Conservation (phyloP, 2,329 filamentous ascomycete genomes). For the Ophiocordyceps camponoti-floridani region DNA sequence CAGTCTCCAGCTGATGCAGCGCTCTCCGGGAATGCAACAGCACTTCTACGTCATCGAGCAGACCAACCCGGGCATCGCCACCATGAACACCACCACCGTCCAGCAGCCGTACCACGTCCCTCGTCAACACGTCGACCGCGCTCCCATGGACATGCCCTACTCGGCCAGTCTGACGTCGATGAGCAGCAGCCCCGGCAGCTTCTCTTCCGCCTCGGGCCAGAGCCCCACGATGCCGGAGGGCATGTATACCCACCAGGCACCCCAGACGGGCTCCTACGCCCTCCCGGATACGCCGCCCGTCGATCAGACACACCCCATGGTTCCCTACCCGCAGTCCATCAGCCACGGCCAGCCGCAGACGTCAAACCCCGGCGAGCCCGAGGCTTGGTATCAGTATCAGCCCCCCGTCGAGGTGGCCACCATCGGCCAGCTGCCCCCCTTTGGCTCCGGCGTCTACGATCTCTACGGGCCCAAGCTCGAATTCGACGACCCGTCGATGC, state of each 20-base stretch:
- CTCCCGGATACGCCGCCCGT: slow-evolving; percentile 29
- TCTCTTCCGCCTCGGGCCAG: slow-evolving; percentile 35
- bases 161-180: slow-evolving; percentile 29
- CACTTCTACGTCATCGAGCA: slow-evolving; percentile 43
- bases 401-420: slow-evolving; percentile 37
- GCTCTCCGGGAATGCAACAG: slow-evolving; percentile 26
- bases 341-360: slow-evolving; percentile 14
- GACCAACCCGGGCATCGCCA: slow-evolving; percentile 42
- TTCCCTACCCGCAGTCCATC: slow-evolving; percentile 23
- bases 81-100: slow-evolving; percentile 35
- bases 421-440: slow-evolving; percentile 32
- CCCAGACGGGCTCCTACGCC: slow-evolving; percentile 28
- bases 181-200: slow-evolving; percentile 40
- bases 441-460: slow-evolving; percentile 30
- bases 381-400: slow-evolving; percentile 41
- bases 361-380: slow-evolving; percentile 15
- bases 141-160: slow-evolving; percentile 31
- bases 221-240: slow-evolving; percentile 34
- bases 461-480: slow-evolving; percentile 38
- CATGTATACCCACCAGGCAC: slow-evolving; percentile 38
- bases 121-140: slow-evolving; percentile 27
- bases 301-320: slow-evolving; percentile 22
- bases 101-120: slow-evolving; percentile 33
- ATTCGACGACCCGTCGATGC: slow-evolving; percentile 37
- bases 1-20: slow-evolving; percentile 28